phyloP scores from a whole-genome alignment of 768 basidiomycete species.

The Pleurotus platypus region DNA sequence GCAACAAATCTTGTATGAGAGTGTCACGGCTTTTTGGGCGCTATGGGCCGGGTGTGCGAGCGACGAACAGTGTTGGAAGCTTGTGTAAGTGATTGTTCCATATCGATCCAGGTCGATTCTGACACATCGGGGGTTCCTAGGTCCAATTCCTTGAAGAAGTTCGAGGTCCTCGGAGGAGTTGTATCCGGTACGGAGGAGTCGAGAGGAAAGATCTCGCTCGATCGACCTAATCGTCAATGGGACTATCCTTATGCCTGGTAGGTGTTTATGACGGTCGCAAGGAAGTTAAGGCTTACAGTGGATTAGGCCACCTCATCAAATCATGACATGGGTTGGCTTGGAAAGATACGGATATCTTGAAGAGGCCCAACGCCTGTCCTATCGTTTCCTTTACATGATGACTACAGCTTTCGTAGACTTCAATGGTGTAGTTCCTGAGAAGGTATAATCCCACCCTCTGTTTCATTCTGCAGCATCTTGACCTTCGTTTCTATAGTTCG shows the following conservation, averaged over 20 bases:
- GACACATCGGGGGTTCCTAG: too few relatives aligned
- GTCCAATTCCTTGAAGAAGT: slow-evolving; percentile 85
- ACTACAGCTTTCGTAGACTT: slow-evolving; percentile 94
- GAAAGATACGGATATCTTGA: slow-evolving; percentile 95
- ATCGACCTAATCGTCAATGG: slow-evolving; percentile 98
- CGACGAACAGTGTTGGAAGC: slow-evolving; percentile 89
- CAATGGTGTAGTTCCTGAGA: slow-evolving; percentile 97
- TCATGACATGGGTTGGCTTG: slow-evolving; percentile 97
- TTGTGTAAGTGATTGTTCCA: slow-evolving; percentile 45
- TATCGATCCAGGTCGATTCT: too few relatives aligned
- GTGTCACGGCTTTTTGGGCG: slow-evolving; percentile 95
- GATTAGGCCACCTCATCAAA: slow-evolving; percentile 90
- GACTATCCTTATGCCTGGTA: slow-evolving; percentile 76
- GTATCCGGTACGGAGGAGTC: slow-evolving; percentile 97
- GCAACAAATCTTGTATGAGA: slow-evolving; percentile 92
- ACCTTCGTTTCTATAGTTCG: slow-evolving; percentile 54
- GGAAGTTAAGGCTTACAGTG: not conserved
- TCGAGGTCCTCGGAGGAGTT: slow-evolving; percentile 92
- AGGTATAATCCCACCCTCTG: slow-evolving; percentile 42
- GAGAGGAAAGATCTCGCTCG: slow-evolving; percentile 91
- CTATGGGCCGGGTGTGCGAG: slow-evolving; percentile 98
- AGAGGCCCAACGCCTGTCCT: slow-evolving; percentile 89
- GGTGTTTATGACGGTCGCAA: slow-evolving; percentile 31
- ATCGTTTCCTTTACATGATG: slow-evolving; percentile 99
- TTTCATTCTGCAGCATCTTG: not conserved